Percentiles rank a stretch among this genome's conserved stretches.
These are phyloP conservation scores for Dipteronia dyeriana DNA, from an alignment of 345 rosid genomes.

Conservation along the genomic window DNA sequence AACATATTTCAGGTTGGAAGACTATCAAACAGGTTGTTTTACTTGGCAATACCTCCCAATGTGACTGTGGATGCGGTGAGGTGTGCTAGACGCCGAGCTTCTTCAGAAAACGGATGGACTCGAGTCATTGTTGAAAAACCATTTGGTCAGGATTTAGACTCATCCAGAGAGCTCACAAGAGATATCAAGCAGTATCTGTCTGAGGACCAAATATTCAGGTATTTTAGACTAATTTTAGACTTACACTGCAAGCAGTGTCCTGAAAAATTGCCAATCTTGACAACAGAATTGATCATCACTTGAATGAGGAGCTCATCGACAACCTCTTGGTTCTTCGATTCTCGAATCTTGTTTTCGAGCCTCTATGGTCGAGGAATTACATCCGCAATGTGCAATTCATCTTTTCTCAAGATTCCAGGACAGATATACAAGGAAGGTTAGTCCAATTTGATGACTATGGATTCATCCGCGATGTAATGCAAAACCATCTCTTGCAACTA, in stretches of 20 bases:
- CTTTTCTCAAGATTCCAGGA: constrained; percentile 53
- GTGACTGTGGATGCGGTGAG: constrained; percentile 47
- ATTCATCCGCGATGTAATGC: constrained; percentile 53
- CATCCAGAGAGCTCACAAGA: constrained; percentile 45
- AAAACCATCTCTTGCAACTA: constrained; percentile 55
- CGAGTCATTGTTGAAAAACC: constrained; percentile 59
- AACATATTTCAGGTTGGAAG: constrained; percentile 39
- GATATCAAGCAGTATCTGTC: constrained; percentile 39
- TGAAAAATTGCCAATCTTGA: background rate
- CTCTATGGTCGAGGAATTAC: constrained; percentile 57
- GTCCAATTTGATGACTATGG: constrained; percentile 50
- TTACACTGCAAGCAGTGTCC: too few relatives aligned
- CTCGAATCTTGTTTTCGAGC: constrained; percentile 56
- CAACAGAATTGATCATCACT: constrained; percentile 53
- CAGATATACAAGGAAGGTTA: constrained; percentile 52
- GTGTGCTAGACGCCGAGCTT: constrained; percentile 49
- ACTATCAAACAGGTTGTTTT: constrained; percentile 51
- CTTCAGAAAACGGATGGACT: constrained; percentile 52
- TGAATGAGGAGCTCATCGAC: constrained; percentile 56
- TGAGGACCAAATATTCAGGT: constrained; percentile 63
- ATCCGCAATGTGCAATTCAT: constrained; percentile 54
- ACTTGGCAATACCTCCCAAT: constrained; percentile 52
- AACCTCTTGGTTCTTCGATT: constrained; percentile 56
- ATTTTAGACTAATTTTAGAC: background rate
- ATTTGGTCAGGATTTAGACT: constrained; percentile 51